These are phyloP conservation scores for Pisolithus albus DNA, from an alignment of 768 basidiomycete species.

Conservation along the genomic window DNA sequence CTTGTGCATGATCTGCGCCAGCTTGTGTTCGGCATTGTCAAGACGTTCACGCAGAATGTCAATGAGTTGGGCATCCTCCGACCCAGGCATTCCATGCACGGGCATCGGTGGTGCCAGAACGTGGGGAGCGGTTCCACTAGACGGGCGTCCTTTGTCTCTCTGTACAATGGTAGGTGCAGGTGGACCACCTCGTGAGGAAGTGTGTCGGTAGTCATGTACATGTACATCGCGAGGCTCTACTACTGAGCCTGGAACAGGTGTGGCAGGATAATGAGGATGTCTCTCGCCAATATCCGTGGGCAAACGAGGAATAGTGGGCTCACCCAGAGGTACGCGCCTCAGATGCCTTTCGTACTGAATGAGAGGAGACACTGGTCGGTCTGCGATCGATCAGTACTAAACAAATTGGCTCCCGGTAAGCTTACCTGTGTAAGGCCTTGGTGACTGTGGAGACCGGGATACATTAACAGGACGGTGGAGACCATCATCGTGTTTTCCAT, in stretches of 20 bases:
- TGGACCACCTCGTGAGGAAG: conserved; percentile 13
- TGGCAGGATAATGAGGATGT: neutral
- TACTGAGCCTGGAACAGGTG: neutral
- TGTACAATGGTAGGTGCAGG: conserved; percentile 6
- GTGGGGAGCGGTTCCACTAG: conserved; percentile 21
- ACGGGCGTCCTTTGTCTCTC: conserved; percentile 13
- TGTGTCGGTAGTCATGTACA: conserved; percentile 3
- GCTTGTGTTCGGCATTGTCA: conserved; percentile 47
- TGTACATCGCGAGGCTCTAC: neutral
- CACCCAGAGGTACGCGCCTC: conserved; percentile 6
- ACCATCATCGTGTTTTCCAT: conserved; percentile 6
- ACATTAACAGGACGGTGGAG: neutral
- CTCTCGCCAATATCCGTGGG: conserved; percentile 3
- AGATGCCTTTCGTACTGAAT: conserved; percentile 4
- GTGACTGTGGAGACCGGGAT: neutral
- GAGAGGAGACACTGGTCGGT: conserved; percentile 7
- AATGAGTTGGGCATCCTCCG: conserved; percentile 30
- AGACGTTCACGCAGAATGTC: conserved; percentile 46
- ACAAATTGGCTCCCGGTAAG: neutral
- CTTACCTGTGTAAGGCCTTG: conserved; percentile 12
- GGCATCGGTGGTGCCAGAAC: conserved; percentile 15
- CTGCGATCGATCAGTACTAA: conserved; percentile 12
- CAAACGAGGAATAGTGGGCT: conserved; percentile 7
- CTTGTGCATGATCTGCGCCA: conserved; percentile 34
- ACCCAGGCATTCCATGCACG: conserved; percentile 13